Percentiles rank a stretch among this genome's conserved stretches.
Evolutionary conservation across 192 early-diverging fungal genomes (phyloP).

Genomic region (Coemansia sp.): DNA sequence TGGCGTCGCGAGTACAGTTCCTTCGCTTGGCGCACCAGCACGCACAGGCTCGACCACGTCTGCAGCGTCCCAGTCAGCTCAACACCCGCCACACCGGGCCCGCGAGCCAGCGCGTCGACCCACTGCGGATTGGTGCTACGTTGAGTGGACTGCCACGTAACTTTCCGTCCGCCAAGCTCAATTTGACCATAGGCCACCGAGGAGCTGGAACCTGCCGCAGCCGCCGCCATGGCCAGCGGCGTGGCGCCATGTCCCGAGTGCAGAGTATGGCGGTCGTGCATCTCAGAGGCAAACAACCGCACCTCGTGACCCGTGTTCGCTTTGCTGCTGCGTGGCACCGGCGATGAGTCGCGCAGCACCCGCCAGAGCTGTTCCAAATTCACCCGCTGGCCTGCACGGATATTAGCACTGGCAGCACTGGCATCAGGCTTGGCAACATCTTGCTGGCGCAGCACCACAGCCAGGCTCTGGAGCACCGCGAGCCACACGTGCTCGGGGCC

Average conservation of each 20-base stretch:
- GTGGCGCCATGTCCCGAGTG: conserved; percentile 32
- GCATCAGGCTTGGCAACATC: not conserved
- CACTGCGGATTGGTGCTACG: conserved; percentile 44
- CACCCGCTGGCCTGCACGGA: not conserved
- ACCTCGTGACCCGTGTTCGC: conserved; percentile 24
- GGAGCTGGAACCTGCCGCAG: conserved; percentile 12
- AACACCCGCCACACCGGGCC: conserved; percentile 24
- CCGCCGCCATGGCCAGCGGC: conserved; percentile 45
- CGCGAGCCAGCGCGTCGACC: conserved; percentile 16
- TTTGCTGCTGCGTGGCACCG: conserved; percentile 9
- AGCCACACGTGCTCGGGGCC: conserved; percentile 48
- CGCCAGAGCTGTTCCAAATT: conserved; percentile 30
- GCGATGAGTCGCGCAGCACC: conserved; percentile 29
- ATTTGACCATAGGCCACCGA: conserved; percentile 23
- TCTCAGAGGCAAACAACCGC: conserved; percentile 32
- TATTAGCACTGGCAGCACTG: not conserved
- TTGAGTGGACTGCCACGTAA: conserved; percentile 29
- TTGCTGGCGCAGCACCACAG: conserved; percentile 19
- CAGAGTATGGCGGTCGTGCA: conserved; percentile 33
- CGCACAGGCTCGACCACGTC: conserved; percentile 42
- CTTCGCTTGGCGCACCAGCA: conserved; percentile 43
- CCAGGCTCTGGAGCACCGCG: conserved; percentile 31
- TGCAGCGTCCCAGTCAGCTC: conserved; percentile 30
- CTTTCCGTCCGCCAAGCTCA: conserved; percentile 9
- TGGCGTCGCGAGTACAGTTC: conserved; percentile 14